Evolutionary conservation across 306 rosid species (phyloP).

Genomic region (Urtica urens): DNA sequence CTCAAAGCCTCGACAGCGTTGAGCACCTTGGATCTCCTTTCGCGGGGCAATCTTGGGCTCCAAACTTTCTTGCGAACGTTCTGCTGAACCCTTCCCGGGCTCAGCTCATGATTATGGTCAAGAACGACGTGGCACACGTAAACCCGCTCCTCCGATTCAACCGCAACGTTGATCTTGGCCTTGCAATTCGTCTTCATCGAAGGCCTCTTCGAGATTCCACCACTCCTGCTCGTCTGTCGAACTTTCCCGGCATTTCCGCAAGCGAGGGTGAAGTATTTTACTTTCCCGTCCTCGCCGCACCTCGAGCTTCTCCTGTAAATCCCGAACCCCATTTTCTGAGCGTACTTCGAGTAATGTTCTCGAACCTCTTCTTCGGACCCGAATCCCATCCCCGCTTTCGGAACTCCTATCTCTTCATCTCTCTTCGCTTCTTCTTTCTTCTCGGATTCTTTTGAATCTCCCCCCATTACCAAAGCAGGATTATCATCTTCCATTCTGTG

Average conservation of each 20-base stretch:
- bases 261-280: conserved; percentile 15
- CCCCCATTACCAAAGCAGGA: not conserved
- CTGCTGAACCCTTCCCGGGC: conserved; percentile 10
- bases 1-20: not conserved
- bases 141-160: conserved; percentile 7
- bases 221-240: not conserved
- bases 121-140: conserved; percentile 11
- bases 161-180: conserved; percentile 12
- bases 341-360: conserved; percentile 7
- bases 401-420: conserved; percentile 4
- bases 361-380: conserved; percentile 13
- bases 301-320: conserved; percentile 17
- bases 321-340: conserved; percentile 11
- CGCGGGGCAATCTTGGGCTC: conserved; percentile 2
- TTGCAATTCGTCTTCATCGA: conserved; percentile 10
- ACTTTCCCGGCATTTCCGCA: conserved; percentile 13
- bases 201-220: conserved; percentile 7
- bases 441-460: not conserved
- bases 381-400: conserved; percentile 9
- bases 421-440: not conserved
- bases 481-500: not conserved
- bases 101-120: conserved; percentile 10
- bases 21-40: conserved; percentile 1
- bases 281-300: conserved; percentile 12
- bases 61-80: conserved; percentile 13